Conservation (phyloP, 805 yeast species). For the Lipomyces orientalis region DNA sequence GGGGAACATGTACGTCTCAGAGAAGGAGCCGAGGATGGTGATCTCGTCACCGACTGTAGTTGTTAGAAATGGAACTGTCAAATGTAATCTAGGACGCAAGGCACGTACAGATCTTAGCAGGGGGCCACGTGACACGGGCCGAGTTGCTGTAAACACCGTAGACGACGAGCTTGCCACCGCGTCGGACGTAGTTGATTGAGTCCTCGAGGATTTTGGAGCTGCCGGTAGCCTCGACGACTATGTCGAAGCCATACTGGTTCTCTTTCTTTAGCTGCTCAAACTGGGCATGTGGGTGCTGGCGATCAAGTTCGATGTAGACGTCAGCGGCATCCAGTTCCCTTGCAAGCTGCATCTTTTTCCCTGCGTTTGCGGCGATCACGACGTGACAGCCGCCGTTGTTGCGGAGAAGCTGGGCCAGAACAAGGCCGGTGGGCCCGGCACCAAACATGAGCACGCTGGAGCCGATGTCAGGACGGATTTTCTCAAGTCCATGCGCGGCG, state of each 20-base stretch:
- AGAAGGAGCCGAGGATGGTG: conserved; percentile 35
- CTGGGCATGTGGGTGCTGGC: conserved; percentile 29
- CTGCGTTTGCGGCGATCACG: conserved; percentile 33
- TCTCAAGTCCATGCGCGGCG: conserved; percentile 36
- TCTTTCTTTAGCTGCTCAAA: conserved; percentile 28
- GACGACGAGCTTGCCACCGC: conserved; percentile 35
- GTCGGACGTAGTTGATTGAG: conserved; percentile 34
- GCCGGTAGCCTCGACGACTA: conserved; percentile 37
- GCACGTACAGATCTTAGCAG: conserved; percentile 29
- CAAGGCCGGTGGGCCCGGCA: conserved; percentile 37
- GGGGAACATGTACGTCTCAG: conserved; percentile 36
- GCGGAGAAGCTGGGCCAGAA: conserved; percentile 34
- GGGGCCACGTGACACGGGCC: conserved; percentile 36
- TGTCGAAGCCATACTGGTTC: conserved; percentile 35
- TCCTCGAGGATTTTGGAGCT: conserved; percentile 31
- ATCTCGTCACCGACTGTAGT: conserved; percentile 35
- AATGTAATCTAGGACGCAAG: not conserved
- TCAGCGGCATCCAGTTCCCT: conserved; percentile 31
- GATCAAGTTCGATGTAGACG: conserved; percentile 32
- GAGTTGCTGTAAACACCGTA: conserved; percentile 34
- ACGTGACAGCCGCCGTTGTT: conserved; percentile 36
- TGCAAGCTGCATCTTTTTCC: conserved; percentile 33
- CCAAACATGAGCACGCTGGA: conserved; percentile 36
- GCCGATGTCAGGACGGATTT: conserved; percentile 34
- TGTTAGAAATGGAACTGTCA: not conserved